These are phyloP conservation scores for Hevea brasiliensis DNA, from an alignment of 345 rosid genomes.

Conservation along the genomic window DNA sequence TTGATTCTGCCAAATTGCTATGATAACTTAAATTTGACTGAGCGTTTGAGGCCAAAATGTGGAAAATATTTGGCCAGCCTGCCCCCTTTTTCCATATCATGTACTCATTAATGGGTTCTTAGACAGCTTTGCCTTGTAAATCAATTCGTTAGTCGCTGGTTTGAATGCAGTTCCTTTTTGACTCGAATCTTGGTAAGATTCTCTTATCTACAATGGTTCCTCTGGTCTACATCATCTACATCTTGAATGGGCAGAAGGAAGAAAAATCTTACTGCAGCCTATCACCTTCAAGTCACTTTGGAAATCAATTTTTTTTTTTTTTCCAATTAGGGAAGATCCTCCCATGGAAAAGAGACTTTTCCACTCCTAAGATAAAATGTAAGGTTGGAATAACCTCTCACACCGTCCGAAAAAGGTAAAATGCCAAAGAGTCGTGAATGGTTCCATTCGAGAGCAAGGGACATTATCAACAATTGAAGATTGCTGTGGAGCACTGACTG, in stretches of 20 bases:
- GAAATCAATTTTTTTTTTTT: not conserved
- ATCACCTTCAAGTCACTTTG: not conserved
- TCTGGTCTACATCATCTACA: not conserved
- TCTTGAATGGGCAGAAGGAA: not conserved
- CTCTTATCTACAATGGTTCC: not conserved
- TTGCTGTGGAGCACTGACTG: not conserved
- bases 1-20: not conserved
- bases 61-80: not conserved
- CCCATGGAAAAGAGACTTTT: no score
- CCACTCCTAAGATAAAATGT: no score
- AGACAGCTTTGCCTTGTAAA: not conserved
- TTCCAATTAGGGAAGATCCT: no score
- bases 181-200: not conserved
- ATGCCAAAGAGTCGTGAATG: no score
- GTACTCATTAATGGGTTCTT: not conserved
- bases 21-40: slow-evolving; percentile 8
- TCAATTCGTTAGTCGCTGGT: not conserved
- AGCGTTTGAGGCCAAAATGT: not conserved
- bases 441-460: no score
- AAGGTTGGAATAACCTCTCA: no score
- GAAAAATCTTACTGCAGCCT: not conserved
- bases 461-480: no score
- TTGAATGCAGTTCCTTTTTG: not conserved
- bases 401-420: no score
- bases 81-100: not conserved